Evolutionary conservation across 2,329 filamentous ascomycete genomes (phyloP).

Genomic region (Calonectria pseudoturangicola): DNA sequence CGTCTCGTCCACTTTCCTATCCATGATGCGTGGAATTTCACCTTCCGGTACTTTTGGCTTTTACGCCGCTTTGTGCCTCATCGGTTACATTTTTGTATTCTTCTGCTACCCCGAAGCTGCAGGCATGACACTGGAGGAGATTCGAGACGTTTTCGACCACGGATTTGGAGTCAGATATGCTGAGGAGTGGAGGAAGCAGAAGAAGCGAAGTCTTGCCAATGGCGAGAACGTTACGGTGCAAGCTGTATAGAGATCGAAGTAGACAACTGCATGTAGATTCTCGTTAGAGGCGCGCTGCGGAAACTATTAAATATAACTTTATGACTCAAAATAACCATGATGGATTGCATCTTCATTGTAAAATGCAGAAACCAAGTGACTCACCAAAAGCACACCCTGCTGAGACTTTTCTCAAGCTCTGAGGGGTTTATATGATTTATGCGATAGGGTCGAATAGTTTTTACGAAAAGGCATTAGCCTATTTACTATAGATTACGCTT

Average conservation of each 20-base stretch:
- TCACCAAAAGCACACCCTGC: background rate
- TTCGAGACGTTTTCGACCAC: slow-evolving; percentile 67
- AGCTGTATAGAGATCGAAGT: background rate
- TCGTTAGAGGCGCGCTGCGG: background rate
- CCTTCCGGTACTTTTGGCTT: slow-evolving; percentile 44
- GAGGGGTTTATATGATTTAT: no score
- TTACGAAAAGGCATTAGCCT: no score
- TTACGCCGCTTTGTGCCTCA: slow-evolving; percentile 40
- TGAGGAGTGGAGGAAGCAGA: slow-evolving; percentile 46
- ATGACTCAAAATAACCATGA: background rate
- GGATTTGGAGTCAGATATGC: slow-evolving; percentile 63
- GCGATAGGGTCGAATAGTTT: no score
- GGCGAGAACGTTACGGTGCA: background rate
- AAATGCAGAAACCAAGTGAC: background rate
- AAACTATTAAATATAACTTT: background rate
- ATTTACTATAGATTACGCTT: no score
- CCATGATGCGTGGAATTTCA: slow-evolving; percentile 47
- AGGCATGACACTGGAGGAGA: slow-evolving; percentile 70
- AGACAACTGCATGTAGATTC: background rate
- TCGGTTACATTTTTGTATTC: slow-evolving; percentile 59
- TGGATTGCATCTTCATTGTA: background rate
- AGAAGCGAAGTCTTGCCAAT: slow-evolving; percentile 25
- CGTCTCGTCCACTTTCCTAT: slow-evolving; percentile 42
- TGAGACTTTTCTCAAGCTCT: no score
- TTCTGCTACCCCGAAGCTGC: slow-evolving; percentile 71